Conservation (phyloP, 306 rosid genomes). For the Ormosia semicastrata region DNA sequence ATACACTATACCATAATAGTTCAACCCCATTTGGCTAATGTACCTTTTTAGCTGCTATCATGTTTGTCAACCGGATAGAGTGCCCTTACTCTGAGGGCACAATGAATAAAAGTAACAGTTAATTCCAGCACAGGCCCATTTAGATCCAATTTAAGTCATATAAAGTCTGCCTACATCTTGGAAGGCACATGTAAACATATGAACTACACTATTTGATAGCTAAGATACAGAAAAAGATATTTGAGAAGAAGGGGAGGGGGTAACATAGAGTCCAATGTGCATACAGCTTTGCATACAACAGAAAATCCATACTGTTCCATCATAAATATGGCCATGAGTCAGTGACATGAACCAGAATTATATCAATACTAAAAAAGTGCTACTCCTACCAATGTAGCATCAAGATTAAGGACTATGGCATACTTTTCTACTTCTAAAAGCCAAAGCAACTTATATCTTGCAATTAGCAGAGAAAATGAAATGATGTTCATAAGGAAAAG, state of each 20-base stretch:
- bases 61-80: conserved; percentile 44
- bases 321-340: background rate
- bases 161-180: background rate
- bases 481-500: too few relatives aligned
- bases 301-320: background rate
- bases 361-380: background rate
- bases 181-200: background rate
- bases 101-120: conserved; percentile 34
- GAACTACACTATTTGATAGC: background rate
- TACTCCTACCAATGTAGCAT: background rate
- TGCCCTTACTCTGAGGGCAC: conserved; percentile 51
- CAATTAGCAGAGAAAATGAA: background rate
- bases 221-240: background rate
- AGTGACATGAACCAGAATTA: background rate
- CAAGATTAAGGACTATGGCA: background rate
- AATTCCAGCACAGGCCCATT: conserved; percentile 28
- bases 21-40: background rate
- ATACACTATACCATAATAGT: conserved; percentile 1
- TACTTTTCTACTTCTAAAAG: background rate
- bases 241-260: background rate
- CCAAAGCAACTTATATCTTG: background rate
- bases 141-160: background rate
- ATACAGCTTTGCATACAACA: background rate
- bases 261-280: background rate
- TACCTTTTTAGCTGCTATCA: conserved; percentile 62